These are phyloP conservation scores for Scleromitrula shiraiana DNA, from an alignment of 2,329 filamentous ascomycete genomes.

Conservation along the genomic window DNA sequence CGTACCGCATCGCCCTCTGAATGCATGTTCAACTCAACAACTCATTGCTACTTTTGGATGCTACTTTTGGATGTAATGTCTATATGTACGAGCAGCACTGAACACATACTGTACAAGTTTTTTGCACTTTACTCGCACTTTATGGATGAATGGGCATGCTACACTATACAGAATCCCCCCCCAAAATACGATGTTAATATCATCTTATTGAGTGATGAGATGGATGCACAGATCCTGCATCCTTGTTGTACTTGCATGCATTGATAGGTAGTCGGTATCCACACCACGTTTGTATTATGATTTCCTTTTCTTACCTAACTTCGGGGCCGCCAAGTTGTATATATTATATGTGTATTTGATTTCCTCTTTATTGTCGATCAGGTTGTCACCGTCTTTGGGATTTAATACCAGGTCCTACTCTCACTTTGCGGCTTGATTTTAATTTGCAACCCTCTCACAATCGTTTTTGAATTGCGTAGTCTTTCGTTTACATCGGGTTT, in stretches of 20 bases:
- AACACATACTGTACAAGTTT: too few species aligned
- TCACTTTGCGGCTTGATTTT: background rate
- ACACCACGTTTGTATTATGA: too few species aligned
- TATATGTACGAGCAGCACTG: too few species aligned
- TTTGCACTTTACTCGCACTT: too few species aligned
- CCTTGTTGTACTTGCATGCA: slow-evolving; percentile 5
- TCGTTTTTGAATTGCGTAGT: background rate
- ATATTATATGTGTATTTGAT: background rate
- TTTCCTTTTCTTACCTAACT: too few species aligned
- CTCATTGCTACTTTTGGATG: background rate
- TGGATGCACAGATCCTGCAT: slow-evolving; percentile 5
- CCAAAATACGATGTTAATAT: too few species aligned
- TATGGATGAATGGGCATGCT: too few species aligned
- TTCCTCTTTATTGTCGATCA: background rate
- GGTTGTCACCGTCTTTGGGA: background rate
- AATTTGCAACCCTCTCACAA: background rate
- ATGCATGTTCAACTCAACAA: slow-evolving; percentile 1
- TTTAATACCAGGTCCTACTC: background rate
- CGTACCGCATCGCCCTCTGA: too few species aligned
- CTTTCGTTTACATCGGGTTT: background rate
- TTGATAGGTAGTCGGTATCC: background rate
- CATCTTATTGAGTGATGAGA: slow-evolving; percentile 3
- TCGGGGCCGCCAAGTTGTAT: too few species aligned
- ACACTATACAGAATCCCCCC: background rate
- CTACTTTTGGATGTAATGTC: too few species aligned